Base-by-base conservation (phyloP, 768 basidiomycete species). In the Podaxis carcinomalis region DNA sequence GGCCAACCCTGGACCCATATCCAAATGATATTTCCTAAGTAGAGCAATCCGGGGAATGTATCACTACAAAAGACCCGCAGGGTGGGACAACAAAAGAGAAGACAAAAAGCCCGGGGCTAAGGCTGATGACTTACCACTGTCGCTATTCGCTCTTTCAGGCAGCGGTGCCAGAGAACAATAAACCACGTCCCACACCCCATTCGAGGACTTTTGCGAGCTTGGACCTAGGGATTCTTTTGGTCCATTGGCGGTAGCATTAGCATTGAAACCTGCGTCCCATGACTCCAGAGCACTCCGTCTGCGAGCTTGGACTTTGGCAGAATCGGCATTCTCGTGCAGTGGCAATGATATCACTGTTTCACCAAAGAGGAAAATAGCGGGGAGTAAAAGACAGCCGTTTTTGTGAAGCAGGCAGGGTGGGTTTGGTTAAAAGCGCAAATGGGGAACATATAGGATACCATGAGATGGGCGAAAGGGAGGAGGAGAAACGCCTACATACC, bases 171-270 rank as follows among this genome's bases (percentile, higher is more conserved):
- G 19, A 42, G 62, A 66, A 62, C 65, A 66, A 63, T 59, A 66
- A 37, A 52, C 60, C 23, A 63, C 56, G 7, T 66, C 57, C 65
- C 65, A 66, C 11, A 42, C 60, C 2, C 47, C 62, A 28, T 21
- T 57, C 39, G 36, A 25, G 51, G 37, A 11, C 40, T 2, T 23
- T 40, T 57, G 53, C 47, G 35, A 39, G 35, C 21, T 63, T 36
- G 51, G 57, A 51, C 60, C 60, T 44, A n/a, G 47, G 37, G 59
- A 25, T 11, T 59, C 19, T 21, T 65, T 55, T 56, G 51, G 53
- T 57, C 55, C 19, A 51, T 21, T 32, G 21, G 39, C 35, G 32
- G 2, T 36, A 19, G 21, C 46, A 27, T 27, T 40, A 23, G 21
- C 4, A 19, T 11, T 39, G 14, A 57, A 39, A 5, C 23, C 39